Conservation (phyloP, 352 stramenopile genomes). For the Globisporangium heterothallicum region DNA sequence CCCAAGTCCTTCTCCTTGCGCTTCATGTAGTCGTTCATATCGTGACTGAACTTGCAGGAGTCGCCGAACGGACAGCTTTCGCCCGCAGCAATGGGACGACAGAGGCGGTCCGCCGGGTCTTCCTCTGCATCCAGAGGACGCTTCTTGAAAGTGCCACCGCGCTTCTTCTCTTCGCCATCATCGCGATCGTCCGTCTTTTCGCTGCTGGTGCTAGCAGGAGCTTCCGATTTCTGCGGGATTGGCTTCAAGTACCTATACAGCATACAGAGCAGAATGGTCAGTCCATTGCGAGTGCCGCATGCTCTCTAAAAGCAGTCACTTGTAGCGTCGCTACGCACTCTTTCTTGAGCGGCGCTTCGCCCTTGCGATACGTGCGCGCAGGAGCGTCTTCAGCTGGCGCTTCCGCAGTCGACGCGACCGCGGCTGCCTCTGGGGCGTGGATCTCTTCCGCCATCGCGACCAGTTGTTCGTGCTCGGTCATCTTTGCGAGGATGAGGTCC, state of each 20-base stretch:
- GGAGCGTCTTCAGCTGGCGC: neutral
- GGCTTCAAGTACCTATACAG: conserved; percentile 62
- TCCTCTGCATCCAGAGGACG: conserved; percentile 56
- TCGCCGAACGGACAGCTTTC: conserved; percentile 67
- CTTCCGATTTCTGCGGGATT: conserved; percentile 20
- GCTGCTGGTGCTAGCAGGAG: neutral
- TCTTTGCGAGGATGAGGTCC: neutral
- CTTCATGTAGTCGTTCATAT: conserved; percentile 80
- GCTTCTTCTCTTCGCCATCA: conserved; percentile 21
- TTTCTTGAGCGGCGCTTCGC: conserved; percentile 45
- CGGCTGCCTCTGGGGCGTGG: neutral
- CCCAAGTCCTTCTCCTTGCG: conserved; percentile 80
- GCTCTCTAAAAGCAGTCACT: too few species aligned
- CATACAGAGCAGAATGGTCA: too few species aligned
- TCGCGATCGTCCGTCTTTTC: neutral
- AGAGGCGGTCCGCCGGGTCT: conserved; percentile 64
- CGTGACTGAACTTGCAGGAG: conserved; percentile 84
- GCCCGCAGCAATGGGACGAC: conserved; percentile 54
- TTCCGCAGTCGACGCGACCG: neutral
- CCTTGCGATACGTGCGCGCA: conserved; percentile 3
- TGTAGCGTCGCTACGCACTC: conserved; percentile 22
- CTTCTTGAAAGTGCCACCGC: conserved; percentile 82
- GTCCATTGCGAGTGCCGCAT: too few species aligned
- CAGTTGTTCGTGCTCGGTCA: neutral
- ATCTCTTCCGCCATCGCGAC: too few species aligned